Base-by-base conservation (phyloP, 1,284 basidiomycete genomes). In the Dichomitus squalens region DNA sequence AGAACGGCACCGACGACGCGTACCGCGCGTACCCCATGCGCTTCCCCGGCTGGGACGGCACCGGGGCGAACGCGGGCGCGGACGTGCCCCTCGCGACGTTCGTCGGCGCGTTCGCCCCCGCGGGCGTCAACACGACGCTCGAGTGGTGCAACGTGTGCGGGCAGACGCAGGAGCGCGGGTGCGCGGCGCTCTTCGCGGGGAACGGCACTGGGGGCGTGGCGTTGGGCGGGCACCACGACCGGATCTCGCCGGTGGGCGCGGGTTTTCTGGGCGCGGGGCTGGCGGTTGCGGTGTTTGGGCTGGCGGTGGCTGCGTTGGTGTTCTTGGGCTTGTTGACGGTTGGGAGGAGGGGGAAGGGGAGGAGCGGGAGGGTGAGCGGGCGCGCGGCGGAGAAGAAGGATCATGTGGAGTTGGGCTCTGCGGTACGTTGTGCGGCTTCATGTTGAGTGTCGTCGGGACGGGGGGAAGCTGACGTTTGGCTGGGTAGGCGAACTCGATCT, bases 201-300 rank as follows among this genome's bases (percentile, higher is more conserved):
- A 76, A 77, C 20, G 71, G 75, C 7, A 60, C 74, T 7, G 61
- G 66, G 3, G 18, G 14, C 7, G 41, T 29, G 16, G 67, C 65
- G 18, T 69, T 70, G 21, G 49, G 59, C 6, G 56, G 65, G 57
- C 72, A 75, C 49, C 74, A 79, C 34, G 71, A 65, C 35, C 55
- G 60, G 36, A 79, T 86, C 63, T 79, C 76, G 60, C 79, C 77
- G 0, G 78, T 86, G 9, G 86, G 83, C 14, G 85, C 86, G 29
- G 86, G 86, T 1, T 85, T 87, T 72, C 70, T 88, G 9, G 87
- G 87, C 25, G 87, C 87, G 1, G 83, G 84, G 6, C 64, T 88
- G 59, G 80, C 81, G 27, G 65, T 83, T 27, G 79, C 73, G 7
- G 76, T 84, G 11, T 68, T 75, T 35, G 62, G 77, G 23, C 61